A percentile compares a stretch with the other conserved stretches of the same genome.
phyloP scores from a whole-genome alignment of 352 stramenopile genomes.

The Globisporangium emineosum region DNA sequence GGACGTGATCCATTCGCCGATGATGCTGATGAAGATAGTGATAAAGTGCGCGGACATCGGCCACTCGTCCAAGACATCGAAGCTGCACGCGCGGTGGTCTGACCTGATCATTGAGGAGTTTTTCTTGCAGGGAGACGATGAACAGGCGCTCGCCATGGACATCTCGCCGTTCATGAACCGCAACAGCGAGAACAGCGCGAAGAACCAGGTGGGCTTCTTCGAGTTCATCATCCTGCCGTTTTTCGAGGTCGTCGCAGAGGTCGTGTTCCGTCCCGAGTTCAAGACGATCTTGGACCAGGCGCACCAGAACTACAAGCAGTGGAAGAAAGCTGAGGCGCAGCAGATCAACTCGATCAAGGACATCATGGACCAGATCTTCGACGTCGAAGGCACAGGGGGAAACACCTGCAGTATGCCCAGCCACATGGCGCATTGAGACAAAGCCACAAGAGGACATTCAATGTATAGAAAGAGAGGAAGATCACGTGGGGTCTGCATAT shows the following conservation, averaged over 20 bases:
- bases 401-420: slow-evolving; percentile 1
- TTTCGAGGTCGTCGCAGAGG: slow-evolving; percentile 76
- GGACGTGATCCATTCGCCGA: slow-evolving; percentile 71
- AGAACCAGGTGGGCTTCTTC: slow-evolving; percentile 85
- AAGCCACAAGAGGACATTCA: neutral
- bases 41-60: slow-evolving; percentile 92
- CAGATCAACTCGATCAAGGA: slow-evolving; percentile 86
- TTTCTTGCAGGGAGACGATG: slow-evolving; percentile 93
- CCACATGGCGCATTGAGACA: neutral
- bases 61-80: slow-evolving; percentile 86
- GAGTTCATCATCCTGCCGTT: slow-evolving; percentile 85
- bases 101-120: slow-evolving; percentile 94
- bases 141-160: slow-evolving; percentile 85
- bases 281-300: slow-evolving; percentile 79
- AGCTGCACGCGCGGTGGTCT: slow-evolving; percentile 86
- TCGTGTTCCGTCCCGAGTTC: slow-evolving; percentile 72
- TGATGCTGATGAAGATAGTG: slow-evolving; percentile 85
- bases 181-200: slow-evolving; percentile 81
- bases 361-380: slow-evolving; percentile 77
- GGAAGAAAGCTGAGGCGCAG: slow-evolving; percentile 73
- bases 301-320: slow-evolving; percentile 81
- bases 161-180: slow-evolving; percentile 93
- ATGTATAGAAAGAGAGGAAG: neutral
- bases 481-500: neutral
- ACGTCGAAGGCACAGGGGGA: slow-evolving; percentile 27